Conservation (phyloP, 768 basidiomycete species). For the Chalciporus sphaerocephalus region DNA sequence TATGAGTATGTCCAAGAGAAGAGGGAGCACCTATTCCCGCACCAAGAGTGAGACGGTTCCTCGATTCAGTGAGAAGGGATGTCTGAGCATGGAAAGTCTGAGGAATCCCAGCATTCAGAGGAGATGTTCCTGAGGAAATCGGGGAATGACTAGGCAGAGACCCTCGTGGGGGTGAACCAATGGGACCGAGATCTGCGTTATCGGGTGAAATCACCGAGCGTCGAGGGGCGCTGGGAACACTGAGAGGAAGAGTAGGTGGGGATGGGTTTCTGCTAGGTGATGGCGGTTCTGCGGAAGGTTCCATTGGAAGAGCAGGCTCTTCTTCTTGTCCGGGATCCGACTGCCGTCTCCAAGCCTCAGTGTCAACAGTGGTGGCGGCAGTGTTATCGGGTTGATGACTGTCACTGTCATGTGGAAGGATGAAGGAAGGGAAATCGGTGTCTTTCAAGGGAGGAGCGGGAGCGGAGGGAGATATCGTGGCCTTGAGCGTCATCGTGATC, state of each 20-base stretch:
- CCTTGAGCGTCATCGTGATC: slow-evolving; percentile 65
- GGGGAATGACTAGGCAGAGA: slow-evolving; percentile 53
- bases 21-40: slow-evolving; percentile 49
- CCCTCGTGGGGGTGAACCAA: slow-evolving; percentile 70
- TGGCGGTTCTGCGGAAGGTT: slow-evolving; percentile 8
- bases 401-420: slow-evolving; percentile 57
- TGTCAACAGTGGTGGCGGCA: slow-evolving; percentile 4
- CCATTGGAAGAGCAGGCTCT: not conserved
- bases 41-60: slow-evolving; percentile 31
- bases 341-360: slow-evolving; percentile 6
- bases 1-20: slow-evolving; percentile 47
- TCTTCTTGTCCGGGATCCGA: slow-evolving; percentile 14
- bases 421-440: slow-evolving; percentile 69
- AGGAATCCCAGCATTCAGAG: slow-evolving; percentile 41
- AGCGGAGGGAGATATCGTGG: slow-evolving; percentile 69
- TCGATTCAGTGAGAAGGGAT: slow-evolving; percentile 35
- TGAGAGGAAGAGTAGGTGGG: slow-evolving; percentile 52
- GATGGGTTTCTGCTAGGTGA: slow-evolving; percentile 32
- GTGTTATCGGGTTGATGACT: not conserved
- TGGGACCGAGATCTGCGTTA: slow-evolving; percentile 69
- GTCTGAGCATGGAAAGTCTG: slow-evolving; percentile 81
- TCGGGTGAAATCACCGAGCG: slow-evolving; percentile 35
- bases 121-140: slow-evolving; percentile 31
- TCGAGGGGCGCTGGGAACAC: slow-evolving; percentile 46
- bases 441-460: slow-evolving; percentile 75